Percentiles rank a stretch among this genome's conserved stretches.
Conservation (phyloP, 768 basidiomycete species). For the Chiua virens region DNA sequence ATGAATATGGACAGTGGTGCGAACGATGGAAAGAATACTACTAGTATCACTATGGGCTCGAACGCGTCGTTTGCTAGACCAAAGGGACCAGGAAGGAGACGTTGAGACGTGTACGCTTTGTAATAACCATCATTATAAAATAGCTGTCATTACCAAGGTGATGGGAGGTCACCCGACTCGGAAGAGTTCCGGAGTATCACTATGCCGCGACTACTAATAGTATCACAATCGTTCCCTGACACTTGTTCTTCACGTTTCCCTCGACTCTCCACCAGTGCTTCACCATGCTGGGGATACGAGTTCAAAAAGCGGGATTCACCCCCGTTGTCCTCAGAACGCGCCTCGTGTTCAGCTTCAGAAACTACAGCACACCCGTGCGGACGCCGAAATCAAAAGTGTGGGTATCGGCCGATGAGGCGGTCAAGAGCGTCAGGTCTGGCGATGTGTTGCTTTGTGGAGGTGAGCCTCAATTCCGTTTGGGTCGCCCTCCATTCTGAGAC, state of each 20-base stretch:
- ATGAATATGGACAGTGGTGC: slow-evolving; percentile 39
- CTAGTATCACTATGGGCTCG: slow-evolving; percentile 6
- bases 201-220: neutral
- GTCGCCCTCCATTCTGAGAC: neutral
- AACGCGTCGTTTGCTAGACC: slow-evolving; percentile 66
- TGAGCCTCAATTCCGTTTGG: slow-evolving; percentile 34
- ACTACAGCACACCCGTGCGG: slow-evolving; percentile 26
- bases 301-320: slow-evolving; percentile 12
- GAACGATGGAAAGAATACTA: slow-evolving; percentile 5
- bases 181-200: slow-evolving; percentile 25
- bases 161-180: slow-evolving; percentile 8
- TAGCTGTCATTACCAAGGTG: too few relatives aligned
- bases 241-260: neutral
- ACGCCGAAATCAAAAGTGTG: slow-evolving; percentile 66
- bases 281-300: slow-evolving; percentile 23
- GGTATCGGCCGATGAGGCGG: slow-evolving; percentile 77
- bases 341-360: slow-evolving; percentile 13
- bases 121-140: too few relatives aligned
- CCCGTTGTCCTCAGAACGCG: slow-evolving; percentile 20
- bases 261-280: neutral
- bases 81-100: slow-evolving; percentile 63
- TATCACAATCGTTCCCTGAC: too few relatives aligned
- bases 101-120: slow-evolving; percentile 18
- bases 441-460: slow-evolving; percentile 80
- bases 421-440: slow-evolving; percentile 80